Percentiles rank a stretch among this genome's conserved stretches.
phyloP scores from a whole-genome alignment of 805 yeast species.

The Kazachstania bromeliacearum region DNA sequence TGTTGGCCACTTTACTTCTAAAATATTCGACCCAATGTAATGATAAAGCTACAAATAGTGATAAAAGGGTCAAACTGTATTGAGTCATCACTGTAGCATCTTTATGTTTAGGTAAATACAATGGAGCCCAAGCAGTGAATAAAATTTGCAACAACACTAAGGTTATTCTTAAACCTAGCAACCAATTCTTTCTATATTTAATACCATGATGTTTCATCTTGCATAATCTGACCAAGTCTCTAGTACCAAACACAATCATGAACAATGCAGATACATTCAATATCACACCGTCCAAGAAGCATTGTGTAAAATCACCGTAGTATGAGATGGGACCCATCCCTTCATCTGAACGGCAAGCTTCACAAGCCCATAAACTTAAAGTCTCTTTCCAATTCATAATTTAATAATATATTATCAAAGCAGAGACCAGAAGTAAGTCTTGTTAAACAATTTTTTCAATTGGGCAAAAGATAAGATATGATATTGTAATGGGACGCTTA shows the following conservation, averaged over 20 bases:
- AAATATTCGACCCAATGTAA: slow-evolving; percentile 67
- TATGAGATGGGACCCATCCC: slow-evolving; percentile 37
- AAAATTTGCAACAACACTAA: slow-evolving; percentile 28
- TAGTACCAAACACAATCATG: slow-evolving; percentile 36
- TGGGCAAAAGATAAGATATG: too few relatives aligned
- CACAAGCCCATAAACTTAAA: slow-evolving; percentile 7
- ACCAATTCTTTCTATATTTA: slow-evolving; percentile 34
- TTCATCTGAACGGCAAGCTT: slow-evolving; percentile 25
- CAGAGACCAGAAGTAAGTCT: too few relatives aligned
- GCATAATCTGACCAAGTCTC: slow-evolving; percentile 27
- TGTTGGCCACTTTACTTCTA: slow-evolving; percentile 55
- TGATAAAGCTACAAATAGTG: slow-evolving; percentile 41
- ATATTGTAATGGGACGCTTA: neutral
- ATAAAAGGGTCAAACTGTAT: slow-evolving; percentile 26
- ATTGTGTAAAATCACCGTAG: slow-evolving; percentile 50
- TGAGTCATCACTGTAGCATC: slow-evolving; percentile 17
- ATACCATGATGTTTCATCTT: slow-evolving; percentile 18
- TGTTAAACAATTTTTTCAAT: too few relatives aligned
- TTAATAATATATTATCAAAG: too few relatives aligned
- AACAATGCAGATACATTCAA: slow-evolving; percentile 34
- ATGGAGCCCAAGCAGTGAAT: slow-evolving; percentile 21
- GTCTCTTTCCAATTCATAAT: slow-evolving; percentile 1
- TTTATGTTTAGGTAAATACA: slow-evolving; percentile 13
- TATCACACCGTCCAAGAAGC: slow-evolving; percentile 47
- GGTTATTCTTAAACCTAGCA: slow-evolving; percentile 27